Base-by-base conservation (phyloP, 2,329 filamentous ascomycete genomes). In the Diaporthe aspalathi region DNA sequence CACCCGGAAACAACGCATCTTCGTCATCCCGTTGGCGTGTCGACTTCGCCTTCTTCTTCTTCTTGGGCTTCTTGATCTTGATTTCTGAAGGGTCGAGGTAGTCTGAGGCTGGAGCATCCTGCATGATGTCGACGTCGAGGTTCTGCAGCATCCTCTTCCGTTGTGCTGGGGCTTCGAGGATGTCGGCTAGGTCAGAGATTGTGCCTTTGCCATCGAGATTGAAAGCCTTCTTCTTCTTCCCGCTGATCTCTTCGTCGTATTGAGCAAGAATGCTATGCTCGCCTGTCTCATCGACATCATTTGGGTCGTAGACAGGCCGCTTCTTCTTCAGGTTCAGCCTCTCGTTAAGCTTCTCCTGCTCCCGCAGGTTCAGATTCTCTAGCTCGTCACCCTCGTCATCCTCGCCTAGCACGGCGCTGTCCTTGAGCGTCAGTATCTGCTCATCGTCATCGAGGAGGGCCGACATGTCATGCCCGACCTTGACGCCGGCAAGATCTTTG, bases 31-130 rank as follows among this genome's bases (percentile, higher is more conserved):
- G 92, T 78, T 93, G 90, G 65, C 93, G 87, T 2, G 92, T 93
- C 29, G 89, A 87, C 80, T 94, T 95, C 40, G 90, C 88, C 82
- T 95, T 96, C 82, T 95, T 96, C 84, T 95, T 97, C 81, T 91
- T 98, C 83, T 97, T 98, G 0, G 94, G 92, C 80, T 97, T 99
- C 83, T 94, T 97, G 74, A 98, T 88, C 81, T 98, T 99, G 78
- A 98, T 89, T 76, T 96, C 92, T 1, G 93, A 93, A 20, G 92
- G 84, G 73, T 97, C 94, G 74, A 97, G 86, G 80, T 99, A 99
- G 80, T 99, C 96, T 22, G 95, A 97, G 20, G 89, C 84, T 1
- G 91, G 91, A 11, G 88, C 86, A 53, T 93, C 90, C 76, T 65
- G 57, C 8, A 75, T 22, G 76, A 94, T 87, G 76, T 98, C 95